phyloP scores from a whole-genome alignment of 352 stramenopile genomes.

The Phytophthora sp. region DNA sequence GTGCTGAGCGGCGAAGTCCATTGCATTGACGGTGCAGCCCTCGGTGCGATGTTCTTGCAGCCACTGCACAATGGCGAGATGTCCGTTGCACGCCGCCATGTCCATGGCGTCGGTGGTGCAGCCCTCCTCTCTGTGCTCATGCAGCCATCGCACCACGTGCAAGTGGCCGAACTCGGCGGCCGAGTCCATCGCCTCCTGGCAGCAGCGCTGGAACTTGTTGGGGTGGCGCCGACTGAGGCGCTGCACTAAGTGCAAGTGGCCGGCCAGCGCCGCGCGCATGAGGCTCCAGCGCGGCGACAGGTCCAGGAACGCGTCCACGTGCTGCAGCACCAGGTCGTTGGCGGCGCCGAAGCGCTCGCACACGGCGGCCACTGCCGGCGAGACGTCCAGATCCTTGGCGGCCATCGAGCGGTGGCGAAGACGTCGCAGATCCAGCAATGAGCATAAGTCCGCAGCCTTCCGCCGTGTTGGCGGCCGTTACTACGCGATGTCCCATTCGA shows the following conservation, averaged over 20 bases:
- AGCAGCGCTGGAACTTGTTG: slow-evolving; percentile 51
- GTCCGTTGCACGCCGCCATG: slow-evolving; percentile 62
- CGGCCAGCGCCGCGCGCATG: slow-evolving; percentile 54
- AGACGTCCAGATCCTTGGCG: slow-evolving; percentile 27
- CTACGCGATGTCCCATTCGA: slow-evolving; percentile 12
- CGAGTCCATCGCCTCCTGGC: slow-evolving; percentile 64
- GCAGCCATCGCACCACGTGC: slow-evolving; percentile 62
- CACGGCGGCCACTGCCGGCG: slow-evolving; percentile 53
- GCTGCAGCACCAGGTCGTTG: slow-evolving; percentile 55
- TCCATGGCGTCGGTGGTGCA: slow-evolving; percentile 77
- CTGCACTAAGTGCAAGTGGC: slow-evolving; percentile 57
- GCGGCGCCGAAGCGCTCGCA: slow-evolving; percentile 50
- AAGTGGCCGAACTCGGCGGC: slow-evolving; percentile 70
- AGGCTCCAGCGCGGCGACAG: slow-evolving; percentile 55
- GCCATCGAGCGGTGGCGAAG: neutral
- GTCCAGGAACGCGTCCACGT: slow-evolving; percentile 65
- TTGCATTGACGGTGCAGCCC: slow-evolving; percentile 63
- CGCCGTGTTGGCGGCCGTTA: slow-evolving; percentile 11
- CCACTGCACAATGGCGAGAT: slow-evolving; percentile 63
- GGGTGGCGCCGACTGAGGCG: slow-evolving; percentile 46
- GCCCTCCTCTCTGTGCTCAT: slow-evolving; percentile 48
- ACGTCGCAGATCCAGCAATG: slow-evolving; percentile 23
- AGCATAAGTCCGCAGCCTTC: too few species aligned
- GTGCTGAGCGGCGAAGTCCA: slow-evolving; percentile 68
- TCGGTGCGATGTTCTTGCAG: slow-evolving; percentile 60